Evolutionary conservation across 2,329 filamentous ascomycete species (phyloP).

Genomic region (Alternaria sp.): DNA sequence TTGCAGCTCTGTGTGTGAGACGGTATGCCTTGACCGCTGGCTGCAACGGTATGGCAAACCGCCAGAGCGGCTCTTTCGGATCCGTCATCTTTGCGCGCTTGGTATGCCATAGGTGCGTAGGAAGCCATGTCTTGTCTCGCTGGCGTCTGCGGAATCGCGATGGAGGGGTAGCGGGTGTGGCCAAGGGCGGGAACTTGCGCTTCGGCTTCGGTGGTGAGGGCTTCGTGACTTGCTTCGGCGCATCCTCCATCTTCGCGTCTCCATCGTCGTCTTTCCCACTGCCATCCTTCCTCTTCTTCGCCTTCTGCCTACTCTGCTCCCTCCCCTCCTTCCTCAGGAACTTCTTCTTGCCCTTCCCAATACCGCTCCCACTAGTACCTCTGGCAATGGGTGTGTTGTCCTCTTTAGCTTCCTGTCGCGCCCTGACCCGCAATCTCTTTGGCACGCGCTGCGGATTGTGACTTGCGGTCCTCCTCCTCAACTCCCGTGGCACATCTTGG

Average conservation of each 20-base stretch:
- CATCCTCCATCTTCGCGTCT: conserved; percentile 6
- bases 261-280: conserved; percentile 25
- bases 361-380: conserved; percentile 66
- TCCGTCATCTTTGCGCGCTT: conserved; percentile 90
- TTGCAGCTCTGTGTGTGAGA: conserved; percentile 80
- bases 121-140: conserved; percentile 88
- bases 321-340: conserved; percentile 77
- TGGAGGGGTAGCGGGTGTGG: conserved; percentile 66
- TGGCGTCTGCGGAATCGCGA: conserved; percentile 86
- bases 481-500: conserved; percentile 82
- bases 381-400: conserved; percentile 89
- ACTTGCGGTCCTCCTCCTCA: conserved; percentile 88
- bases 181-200: conserved; percentile 72
- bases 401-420: conserved; percentile 76
- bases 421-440: conserved; percentile 72
- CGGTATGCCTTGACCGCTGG: conserved; percentile 91
- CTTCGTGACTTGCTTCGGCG: conserved; percentile 17
- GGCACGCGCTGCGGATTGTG: conserved; percentile 94
- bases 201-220: conserved; percentile 59
- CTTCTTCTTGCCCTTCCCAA: conserved; percentile 50
- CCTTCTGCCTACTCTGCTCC: conserved; percentile 69
- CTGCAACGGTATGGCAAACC: conserved; percentile 83
- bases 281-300: conserved; percentile 59
- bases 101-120: conserved; percentile 91
- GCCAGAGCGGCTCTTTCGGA: conserved; percentile 81